Evolutionary conservation across 805 yeast genomes (phyloP).

Genomic region (Saturnispora mendoncae): DNA sequence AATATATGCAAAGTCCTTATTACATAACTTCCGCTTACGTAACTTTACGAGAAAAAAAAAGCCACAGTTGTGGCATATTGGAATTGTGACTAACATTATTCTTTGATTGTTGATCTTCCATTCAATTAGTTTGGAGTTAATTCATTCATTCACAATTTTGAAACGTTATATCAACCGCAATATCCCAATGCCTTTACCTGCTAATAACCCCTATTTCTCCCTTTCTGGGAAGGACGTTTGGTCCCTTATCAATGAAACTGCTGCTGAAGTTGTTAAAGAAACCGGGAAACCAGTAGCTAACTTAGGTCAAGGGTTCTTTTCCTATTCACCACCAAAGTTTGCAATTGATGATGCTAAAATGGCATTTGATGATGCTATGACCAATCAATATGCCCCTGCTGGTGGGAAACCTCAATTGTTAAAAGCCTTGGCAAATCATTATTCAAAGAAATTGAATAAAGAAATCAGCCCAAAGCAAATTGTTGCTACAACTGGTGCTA

Average conservation of each 20-base stretch:
- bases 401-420: constrained; percentile 75
- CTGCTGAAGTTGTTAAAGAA: constrained; percentile 67
- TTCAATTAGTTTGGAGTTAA: no score
- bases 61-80: no score
- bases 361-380: constrained; percentile 63
- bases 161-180: background rate
- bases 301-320: constrained; percentile 95
- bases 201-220: constrained; percentile 60
- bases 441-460: constrained; percentile 58
- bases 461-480: constrained; percentile 51
- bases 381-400: constrained; percentile 90
- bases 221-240: constrained; percentile 82
- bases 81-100: no score
- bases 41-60: no score
- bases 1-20: no score
- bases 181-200: constrained; percentile 21
- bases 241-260: constrained; percentile 92
- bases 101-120: no score
- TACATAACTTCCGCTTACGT: no score
- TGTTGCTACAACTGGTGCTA: constrained; percentile 91
- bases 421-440: constrained; percentile 59
- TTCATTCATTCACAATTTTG: background rate
- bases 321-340: constrained; percentile 92
- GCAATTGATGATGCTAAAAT: constrained; percentile 74
- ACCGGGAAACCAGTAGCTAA: constrained; percentile 74